These are phyloP conservation scores for Pancytospora philotis DNA, from an alignment of 371 early-diverging fungal species.

Conservation along the genomic window DNA sequence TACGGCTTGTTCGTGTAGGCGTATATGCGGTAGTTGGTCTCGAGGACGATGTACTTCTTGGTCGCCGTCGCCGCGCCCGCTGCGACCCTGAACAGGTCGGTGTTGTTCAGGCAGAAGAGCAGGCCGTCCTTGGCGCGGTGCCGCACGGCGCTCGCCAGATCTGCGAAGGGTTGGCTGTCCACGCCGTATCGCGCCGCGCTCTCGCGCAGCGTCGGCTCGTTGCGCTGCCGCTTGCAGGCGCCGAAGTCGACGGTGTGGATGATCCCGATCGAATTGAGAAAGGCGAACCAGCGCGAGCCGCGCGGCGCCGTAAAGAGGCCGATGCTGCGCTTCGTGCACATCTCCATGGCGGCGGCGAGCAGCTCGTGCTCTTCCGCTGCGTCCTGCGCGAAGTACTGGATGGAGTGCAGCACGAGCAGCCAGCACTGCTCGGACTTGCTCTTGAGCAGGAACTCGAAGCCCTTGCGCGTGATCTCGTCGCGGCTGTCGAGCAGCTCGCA, in stretches of 20 bases:
- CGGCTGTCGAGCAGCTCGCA: conserved; percentile 36
- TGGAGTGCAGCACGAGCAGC: conserved; percentile 46
- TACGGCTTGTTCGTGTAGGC: conserved; percentile 89
- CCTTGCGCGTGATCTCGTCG: conserved; percentile 56
- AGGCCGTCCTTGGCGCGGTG: background rate
- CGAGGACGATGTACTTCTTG: conserved; percentile 55
- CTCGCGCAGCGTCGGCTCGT: background rate
- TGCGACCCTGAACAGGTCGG: background rate
- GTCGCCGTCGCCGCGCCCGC: no score
- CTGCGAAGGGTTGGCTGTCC: background rate
- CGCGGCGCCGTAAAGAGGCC: background rate
- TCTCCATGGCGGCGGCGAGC: conserved; percentile 21
- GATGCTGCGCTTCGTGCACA: background rate
- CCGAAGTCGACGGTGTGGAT: background rate
- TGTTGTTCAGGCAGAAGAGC: background rate
- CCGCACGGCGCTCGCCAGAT: background rate
- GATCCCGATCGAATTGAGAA: conserved; percentile 13
- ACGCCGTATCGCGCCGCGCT: background rate
- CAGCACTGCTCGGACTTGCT: conserved; percentile 55
- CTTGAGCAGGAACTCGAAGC: conserved; percentile 59
- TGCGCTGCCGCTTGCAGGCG: background rate
- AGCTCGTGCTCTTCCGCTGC: background rate
- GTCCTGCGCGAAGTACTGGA: conserved; percentile 31
- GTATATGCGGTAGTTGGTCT: conserved; percentile 80
- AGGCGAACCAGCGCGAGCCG: background rate